Evolutionary conservation across 1,284 basidiomycete species (phyloP), one percentile per base, ranked within the genome.

Genomic region (Malassezia vespertilionis): DNA sequence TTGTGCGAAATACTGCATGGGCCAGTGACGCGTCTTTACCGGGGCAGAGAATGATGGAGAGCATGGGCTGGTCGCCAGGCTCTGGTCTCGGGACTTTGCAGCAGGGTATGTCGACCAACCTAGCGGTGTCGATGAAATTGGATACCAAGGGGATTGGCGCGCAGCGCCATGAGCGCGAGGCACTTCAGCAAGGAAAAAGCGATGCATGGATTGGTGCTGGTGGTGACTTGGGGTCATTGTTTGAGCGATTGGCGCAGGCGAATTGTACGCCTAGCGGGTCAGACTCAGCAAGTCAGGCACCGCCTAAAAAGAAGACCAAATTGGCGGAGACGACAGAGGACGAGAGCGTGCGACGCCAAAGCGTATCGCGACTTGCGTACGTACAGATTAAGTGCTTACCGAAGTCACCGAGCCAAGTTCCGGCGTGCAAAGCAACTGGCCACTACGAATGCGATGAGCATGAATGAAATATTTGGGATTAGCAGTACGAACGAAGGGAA

Each of bases 61-160:
- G 59, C 36, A 70, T 70, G 67, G 67, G 67, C 43, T 70, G 67
- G 67, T 36, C 54, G 12, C 46, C 57, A 5, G 67, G 67, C 30
- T 54, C 62, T 32, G 61, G 62, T 30, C 58, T 70, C 8, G 67
- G 67, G 14, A 49, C 52, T 23, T 48, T 46, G 33, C 51, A 54
- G 50, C 52, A 56, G 28, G 65, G 66, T 20, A 53, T 59, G n/a
- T 54, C 59, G 12, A 57, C 55, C 32, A 60, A 65, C 33, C 55
- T 70, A 35, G 52, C 61, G 30, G 60, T 63, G 10, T 52, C 61
- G 4, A 58, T 63, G 51, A 70, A 70, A 45, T 53, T 70, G 41
- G 67, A 70, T 53, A 70, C 66, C 47, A 68, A 65, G 44, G 67
- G 67, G 12, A 66, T 70, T 30, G 67, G 67, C 30, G 62, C 61